Base-by-base conservation (phyloP, 495 filamentous ascomycete genomes). In the Penicillium fimorum region DNA sequence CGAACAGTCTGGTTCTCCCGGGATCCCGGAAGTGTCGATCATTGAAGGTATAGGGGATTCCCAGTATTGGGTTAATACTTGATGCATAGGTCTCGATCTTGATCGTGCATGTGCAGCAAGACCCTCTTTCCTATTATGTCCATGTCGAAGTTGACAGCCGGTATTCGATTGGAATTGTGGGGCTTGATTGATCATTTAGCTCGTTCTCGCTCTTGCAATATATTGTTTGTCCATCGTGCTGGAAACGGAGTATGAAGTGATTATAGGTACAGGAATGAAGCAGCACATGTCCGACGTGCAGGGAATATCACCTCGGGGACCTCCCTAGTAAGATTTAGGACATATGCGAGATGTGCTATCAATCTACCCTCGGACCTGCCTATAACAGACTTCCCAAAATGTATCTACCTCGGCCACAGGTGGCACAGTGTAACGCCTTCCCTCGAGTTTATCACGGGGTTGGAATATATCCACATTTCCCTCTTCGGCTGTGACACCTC, bases 1-100 rank as follows among this genome's bases (percentile, higher is more conserved):
- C 6, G 35, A 13, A 37, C 8, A 42, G 49, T 59, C 50, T 59
- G 12, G 29, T n/a, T n/a, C 48, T 54, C 56, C 56, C 56, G 56
- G 37, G 35, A 32, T 47, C 17, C 45, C 27, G 42, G 43, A n/a
- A 17, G 15, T 30, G 45, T 32, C 45, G 45, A 47, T 47, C 27
- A 17, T 38, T 9, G 15, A 3, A 37, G 4, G n/a, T 9, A 8
- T n/a, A 38, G 2, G 35, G 15, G 7, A 8, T n/a, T 8, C 8
- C n/a, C 35, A 38, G 15, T 3, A 35, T 5, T 38, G n/a, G n/a
- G n/a, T 38, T 9, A 5, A 38, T 8, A 24, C 6, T 43, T 22
- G 27, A 47, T 47, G 44, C 27, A 47, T 20, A 12, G 7, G n/a
- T 18, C 33, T 37, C 13, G 13, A 37, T 37, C 33, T 17, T 3